Evolutionary conservation across 148 eudicot species (phyloP), one percentile per base, ranked within the genome.

Genomic region (Agrostemma githago): DNA sequence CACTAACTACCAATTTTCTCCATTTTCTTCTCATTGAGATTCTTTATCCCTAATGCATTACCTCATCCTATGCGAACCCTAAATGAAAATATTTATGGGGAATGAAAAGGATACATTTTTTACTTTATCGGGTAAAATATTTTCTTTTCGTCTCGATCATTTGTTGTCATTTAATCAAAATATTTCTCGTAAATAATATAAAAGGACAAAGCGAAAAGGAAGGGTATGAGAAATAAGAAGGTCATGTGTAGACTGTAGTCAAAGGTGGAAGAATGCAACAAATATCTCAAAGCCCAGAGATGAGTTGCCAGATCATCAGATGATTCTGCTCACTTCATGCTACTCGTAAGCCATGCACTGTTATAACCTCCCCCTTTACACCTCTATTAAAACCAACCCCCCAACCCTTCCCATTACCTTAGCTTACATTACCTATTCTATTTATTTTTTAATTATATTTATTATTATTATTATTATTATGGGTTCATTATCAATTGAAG

Each of bases 321-420:
- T 14, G 1, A 61, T 15, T 53, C 53, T 57, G 72, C 77, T 73
- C 77, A 66, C 17, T 42, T 21, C 17, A 43, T 78, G 81, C 73
- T 78, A 77, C 77, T 68, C 77, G 81, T 80, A 66, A 59, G 79
- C 76, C 79, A 76, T 76, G 79, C 78, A 75, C 74, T 37, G 3
- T 42, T 39, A 15, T 26, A 26, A 26, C 34, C n/a, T 6, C 21
- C 26, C 38, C n/a, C 40, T 34, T 6, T 38, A 38, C 60, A 2
- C 17, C 21, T 43, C 70, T 57, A 39, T 44, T 62, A 65, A 72
- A 72, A 26, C 34, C 57, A 40, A 19, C 2, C 10, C 21, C 16
- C 39, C 38, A 40, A 3, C 20, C 38, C 69, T 21, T n/a, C 44
- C 26, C n/a, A n/a, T n/a, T n/a, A 4, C 3, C 51, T 34, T 3